phyloP scores from a whole-genome alignment of 2,329 filamentous ascomycete genomes.

The Esteya vermicola region DNA sequence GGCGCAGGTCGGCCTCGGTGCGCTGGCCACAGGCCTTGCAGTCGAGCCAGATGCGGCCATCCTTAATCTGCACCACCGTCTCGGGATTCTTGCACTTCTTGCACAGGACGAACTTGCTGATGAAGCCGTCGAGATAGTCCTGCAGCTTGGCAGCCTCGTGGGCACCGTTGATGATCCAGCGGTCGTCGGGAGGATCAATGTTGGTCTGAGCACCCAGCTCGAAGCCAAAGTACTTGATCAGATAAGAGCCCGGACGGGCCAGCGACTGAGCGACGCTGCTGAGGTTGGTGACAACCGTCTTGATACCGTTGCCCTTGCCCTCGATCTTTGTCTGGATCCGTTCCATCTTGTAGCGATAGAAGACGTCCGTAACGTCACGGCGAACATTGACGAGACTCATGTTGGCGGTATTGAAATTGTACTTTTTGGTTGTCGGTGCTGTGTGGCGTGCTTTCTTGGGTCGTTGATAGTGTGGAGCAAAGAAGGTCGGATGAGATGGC shows the following conservation, averaged over 20 bases:
- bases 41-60: constrained; percentile 80
- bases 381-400: constrained; percentile 99
- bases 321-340: constrained; percentile 97
- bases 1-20: constrained; percentile 76
- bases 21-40: constrained; percentile 98
- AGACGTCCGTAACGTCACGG: constrained; percentile 93
- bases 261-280: constrained; percentile 86
- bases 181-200: constrained; percentile 90
- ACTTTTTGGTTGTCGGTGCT: too few relatives aligned
- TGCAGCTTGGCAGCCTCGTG: constrained; percentile 92
- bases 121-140: constrained; percentile 97
- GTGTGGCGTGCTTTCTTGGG: neutral
- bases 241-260: constrained; percentile 79
- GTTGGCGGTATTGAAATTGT: constrained; percentile 32
- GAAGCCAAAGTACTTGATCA: constrained; percentile 99
- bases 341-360: constrained; percentile 99
- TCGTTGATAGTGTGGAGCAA: too few relatives aligned
- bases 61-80: constrained; percentile 91
- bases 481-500: too few relatives aligned
- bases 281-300: constrained; percentile 93
- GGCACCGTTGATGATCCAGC: constrained; percentile 99
- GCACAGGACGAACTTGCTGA: constrained; percentile 97
- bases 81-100: constrained; percentile 99
- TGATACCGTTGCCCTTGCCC: constrained; percentile 99
- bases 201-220: constrained; percentile 98